Base-by-base conservation (phyloP, 192 early-diverging fungal species). In the Paraglomus brasilianum region DNA sequence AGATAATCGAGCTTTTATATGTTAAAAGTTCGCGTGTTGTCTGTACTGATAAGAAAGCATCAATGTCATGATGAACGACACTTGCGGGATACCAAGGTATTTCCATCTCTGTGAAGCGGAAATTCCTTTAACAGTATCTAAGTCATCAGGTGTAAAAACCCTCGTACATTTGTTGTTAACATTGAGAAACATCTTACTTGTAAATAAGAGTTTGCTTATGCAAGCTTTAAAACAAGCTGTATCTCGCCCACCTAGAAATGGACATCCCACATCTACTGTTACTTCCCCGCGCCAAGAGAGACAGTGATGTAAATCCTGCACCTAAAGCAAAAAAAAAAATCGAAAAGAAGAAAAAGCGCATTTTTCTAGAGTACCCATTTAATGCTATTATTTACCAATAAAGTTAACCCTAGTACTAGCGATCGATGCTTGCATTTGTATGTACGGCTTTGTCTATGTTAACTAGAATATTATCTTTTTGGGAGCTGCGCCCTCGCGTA, bases 161-260 rank as follows among this genome's bases (percentile, higher is more conserved):
- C 55, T 57, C 19, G 40, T 57, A 39, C 24, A 38, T 57, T 30
- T 57, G 40, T 57, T 57, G 40, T 57, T 57, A 30, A 57, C 24
- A 8, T 57, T 57, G 40, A 30, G 55, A 30, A 57, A 57, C 40
- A 57, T 57, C 3, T 57, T 57, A 15, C 30, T 57, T 57, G 57
- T 42, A 19, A 60, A 60, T 42, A 60, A 60, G 19, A 60, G 57
- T 17, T 60, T 60, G 44, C 57, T 60, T 43, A 42, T 60, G 40
- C 36, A 42, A 42, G 57, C 40, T 19, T 60, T 60, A 60, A 15
- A 60, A 60, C 57, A 60, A 60, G 57, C 57, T n/a, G 19, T 5
- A 19, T 5, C 39, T 40, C 36, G 44, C n/a, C 57, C 40, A n/a
- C 40, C 40, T 13, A 38, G 15, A 42, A 60, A 60, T 60, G 39